Conservation (phyloP, 352 stramenopile genomes). For the Phytopythium sindhum region DNA sequence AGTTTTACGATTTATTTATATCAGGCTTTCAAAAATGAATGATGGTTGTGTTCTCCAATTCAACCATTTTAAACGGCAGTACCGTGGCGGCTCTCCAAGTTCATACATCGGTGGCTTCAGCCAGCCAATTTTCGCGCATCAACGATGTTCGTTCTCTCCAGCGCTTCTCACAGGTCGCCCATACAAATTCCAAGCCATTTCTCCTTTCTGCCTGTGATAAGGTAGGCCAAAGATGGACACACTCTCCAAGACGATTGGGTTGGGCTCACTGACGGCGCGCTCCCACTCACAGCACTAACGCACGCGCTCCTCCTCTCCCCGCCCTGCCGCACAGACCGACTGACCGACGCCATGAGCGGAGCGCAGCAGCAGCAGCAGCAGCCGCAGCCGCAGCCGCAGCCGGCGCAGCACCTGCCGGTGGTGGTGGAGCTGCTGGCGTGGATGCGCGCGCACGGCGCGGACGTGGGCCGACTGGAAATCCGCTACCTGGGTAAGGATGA, state of each 20-base stretch:
- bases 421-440: conserved; percentile 33
- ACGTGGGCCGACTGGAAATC: conserved; percentile 34
- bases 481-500: conserved; percentile 35
- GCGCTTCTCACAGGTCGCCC: neutral
- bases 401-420: conserved; percentile 2
- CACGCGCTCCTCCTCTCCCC: neutral
- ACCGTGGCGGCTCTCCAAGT: too few species aligned
- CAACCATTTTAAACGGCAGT: too few species aligned
- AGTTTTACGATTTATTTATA: too few species aligned
- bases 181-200: conserved; percentile 1
- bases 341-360: neutral
- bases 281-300: neutral
- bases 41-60: neutral
- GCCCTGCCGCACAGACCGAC: neutral
- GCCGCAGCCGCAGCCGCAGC: neutral
- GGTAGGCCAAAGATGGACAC: conserved; percentile 5
- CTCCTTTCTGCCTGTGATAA: neutral
- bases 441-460: conserved; percentile 27
- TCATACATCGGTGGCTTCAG: too few species aligned
- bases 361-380: neutral
- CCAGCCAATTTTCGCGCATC: neutral
- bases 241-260: neutral
- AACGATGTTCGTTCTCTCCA: neutral
- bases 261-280: too few species aligned
- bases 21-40: too few species aligned